Evolutionary conservation across 2,329 filamentous ascomycete genomes (phyloP).

Genomic region (Phaeosphaeriaceae sp.): DNA sequence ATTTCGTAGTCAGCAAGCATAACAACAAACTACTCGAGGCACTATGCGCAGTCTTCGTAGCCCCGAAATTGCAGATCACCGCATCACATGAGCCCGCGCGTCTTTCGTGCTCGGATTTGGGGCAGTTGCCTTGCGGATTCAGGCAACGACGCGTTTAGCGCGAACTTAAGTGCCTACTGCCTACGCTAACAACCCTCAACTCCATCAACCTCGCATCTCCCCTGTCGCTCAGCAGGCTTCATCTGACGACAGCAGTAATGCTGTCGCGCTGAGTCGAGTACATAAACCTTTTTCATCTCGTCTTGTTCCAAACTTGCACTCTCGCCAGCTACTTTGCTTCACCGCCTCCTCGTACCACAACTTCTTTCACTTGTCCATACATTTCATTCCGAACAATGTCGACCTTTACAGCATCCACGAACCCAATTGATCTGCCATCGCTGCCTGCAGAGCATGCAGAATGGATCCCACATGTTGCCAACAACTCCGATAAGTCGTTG

Average conservation of each 20-base stretch:
- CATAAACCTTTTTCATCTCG: neutral
- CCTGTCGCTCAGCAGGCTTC: neutral
- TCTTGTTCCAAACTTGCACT: slow-evolving; percentile 7
- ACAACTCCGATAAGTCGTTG: slow-evolving; percentile 62
- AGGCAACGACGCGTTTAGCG: neutral
- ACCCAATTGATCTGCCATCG: slow-evolving; percentile 39
- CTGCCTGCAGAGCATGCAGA: slow-evolving; percentile 50
- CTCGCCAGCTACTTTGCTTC: neutral
- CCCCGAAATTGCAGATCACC: neutral
- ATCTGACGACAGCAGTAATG: neutral
- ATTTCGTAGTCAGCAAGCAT: neutral
- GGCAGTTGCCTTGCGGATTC: neutral
- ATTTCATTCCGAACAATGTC: slow-evolving; percentile 24
- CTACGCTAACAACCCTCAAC: neutral
- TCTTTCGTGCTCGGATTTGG: neutral
- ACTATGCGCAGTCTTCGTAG: neutral
- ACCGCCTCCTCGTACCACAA: neutral
- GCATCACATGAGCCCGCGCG: neutral
- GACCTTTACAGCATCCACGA: neutral
- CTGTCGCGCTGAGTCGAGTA: neutral
- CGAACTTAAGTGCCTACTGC: neutral
- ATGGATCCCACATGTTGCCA: slow-evolving; percentile 62
- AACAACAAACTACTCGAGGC: neutral
- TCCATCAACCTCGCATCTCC: neutral
- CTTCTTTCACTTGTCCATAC: slow-evolving; percentile 3